These are phyloP conservation scores for Nakazawaea peltata DNA, from an alignment of 805 yeast genomes.

Conservation along the genomic window DNA sequence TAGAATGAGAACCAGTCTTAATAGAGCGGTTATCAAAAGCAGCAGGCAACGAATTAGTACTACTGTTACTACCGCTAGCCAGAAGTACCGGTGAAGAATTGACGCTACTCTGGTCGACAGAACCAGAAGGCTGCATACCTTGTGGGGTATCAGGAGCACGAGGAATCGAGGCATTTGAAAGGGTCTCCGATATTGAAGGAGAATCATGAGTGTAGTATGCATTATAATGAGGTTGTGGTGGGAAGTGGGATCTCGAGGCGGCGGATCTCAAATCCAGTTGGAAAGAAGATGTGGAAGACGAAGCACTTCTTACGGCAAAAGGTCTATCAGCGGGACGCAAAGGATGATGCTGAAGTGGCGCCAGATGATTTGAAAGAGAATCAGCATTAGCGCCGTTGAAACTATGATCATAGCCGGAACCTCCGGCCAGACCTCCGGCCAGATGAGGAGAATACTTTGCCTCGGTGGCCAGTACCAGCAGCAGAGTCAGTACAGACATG, in stretches of 20 bases:
- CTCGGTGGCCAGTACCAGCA: too few species aligned
- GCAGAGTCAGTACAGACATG: too few species aligned
- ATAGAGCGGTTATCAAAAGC: too few species aligned
- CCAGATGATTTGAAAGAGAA: too few species aligned
- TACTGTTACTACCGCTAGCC: not conserved
- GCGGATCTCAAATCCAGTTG: not conserved
- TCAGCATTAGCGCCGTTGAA: too few species aligned
- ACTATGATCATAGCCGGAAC: too few species aligned
- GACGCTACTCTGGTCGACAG: not conserved
- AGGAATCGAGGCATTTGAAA: not conserved
- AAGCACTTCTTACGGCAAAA: not conserved
- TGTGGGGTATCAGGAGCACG: slow-evolving; percentile 7
- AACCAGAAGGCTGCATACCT: not conserved
- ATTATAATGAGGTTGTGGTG: not conserved
- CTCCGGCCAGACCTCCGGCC: too few species aligned
- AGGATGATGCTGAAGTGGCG: slow-evolving; percentile 5
- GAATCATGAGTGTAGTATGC: not conserved
- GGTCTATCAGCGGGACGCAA: slow-evolving; percentile 3
- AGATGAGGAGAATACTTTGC: too few species aligned
- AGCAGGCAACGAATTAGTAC: not conserved
- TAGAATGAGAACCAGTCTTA: not conserved
- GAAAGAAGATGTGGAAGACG: not conserved
- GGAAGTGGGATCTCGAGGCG: not conserved
- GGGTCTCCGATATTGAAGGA: not conserved
- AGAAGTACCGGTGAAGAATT: not conserved